phyloP scores from a whole-genome alignment of 768 basidiomycete genomes.

The Boletus fagicola region DNA sequence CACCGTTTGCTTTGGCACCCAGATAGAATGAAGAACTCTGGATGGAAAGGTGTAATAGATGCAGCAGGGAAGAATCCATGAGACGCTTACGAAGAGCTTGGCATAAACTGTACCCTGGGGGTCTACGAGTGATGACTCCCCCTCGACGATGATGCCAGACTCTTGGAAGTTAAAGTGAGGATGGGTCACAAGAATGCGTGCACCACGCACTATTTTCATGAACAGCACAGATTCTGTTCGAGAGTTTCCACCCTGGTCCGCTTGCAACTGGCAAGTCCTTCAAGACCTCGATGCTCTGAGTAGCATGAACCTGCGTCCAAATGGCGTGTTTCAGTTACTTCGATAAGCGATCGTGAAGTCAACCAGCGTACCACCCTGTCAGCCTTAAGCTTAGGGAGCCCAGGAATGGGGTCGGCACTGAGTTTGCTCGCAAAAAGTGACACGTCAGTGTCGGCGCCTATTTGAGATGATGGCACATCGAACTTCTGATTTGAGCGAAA shows the following conservation, averaged over 20 bases:
- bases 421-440: slow-evolving; percentile 59
- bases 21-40: slow-evolving; percentile 69
- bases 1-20: slow-evolving; percentile 61
- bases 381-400: slow-evolving; percentile 68
- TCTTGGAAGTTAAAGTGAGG: slow-evolving; percentile 40
- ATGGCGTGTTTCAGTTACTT: not conserved
- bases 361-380: slow-evolving; percentile 57
- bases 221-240: slow-evolving; percentile 61
- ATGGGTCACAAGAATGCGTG: not conserved
- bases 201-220: slow-evolving; percentile 73
- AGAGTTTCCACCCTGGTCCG: slow-evolving; percentile 78
- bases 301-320: slow-evolving; percentile 64
- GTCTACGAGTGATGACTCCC: slow-evolving; percentile 62
- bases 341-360: not conserved
- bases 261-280: slow-evolving; percentile 74
- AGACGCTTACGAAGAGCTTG: slow-evolving; percentile 53
- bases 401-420: slow-evolving; percentile 46
- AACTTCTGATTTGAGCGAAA: not conserved
- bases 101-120: slow-evolving; percentile 58
- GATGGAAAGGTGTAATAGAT: not conserved
- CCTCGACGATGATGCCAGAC: slow-evolving; percentile 69
- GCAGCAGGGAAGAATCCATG: not conserved
- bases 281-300: slow-evolving; percentile 76
- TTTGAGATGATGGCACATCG: not conserved
- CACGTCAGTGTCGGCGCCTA: slow-evolving; percentile 62